Base-by-base conservation (phyloP, 441 rosid species). In the Adansonia madagascariensis region DNA sequence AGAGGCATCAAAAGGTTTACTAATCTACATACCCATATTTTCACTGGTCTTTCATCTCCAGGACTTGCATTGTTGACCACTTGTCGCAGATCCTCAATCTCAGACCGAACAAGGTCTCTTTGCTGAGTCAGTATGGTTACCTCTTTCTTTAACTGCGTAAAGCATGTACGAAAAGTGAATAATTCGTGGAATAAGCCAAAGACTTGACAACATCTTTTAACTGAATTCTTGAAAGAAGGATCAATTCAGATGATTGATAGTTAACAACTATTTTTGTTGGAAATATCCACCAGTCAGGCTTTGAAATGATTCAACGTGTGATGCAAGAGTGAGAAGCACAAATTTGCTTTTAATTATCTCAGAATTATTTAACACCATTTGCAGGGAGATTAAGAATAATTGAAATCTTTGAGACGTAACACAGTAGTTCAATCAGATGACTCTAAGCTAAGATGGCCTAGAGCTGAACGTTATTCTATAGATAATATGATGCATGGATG, bases 91-190 rank as follows among this genome's bases (percentile, higher is more conserved):
- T 89, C 89, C 86, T 91, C 85, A 79, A 91, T 88, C 87, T 85
- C 89, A 72, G 90, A 84, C 77, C 79, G 82, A 80, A 89, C 93
- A 80, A 80, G 74, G 75, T 89, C 90, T 82, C 88, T 83, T 75
- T 89, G 89, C 81, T 57, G 83, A 68, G 82, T 86, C 81, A 94
- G 87, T 73, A 88, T 86, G 52, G 55, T 67, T 46, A 89, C 86
- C 86, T 91, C 93, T 71, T 83, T 88, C 80, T 84, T 86, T 73
- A 97, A 89, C 98, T 97, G 97, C 84, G 84, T 53, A 66, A 77
- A 56, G 73, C 73, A 65, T 50, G 24, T 62, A 74, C 56, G 57
- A 63, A 78, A 57, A 73, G 46, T 55, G 47, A 78, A 73, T 24
- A 73, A 43, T 71, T 49, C 11, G 76, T 62, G 73, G 22, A 69